A percentile compares a stretch with the other conserved stretches of the same genome.
Conservation (phyloP, 2,329 filamentous ascomycete species). For the Fusarium ambrosium region DNA sequence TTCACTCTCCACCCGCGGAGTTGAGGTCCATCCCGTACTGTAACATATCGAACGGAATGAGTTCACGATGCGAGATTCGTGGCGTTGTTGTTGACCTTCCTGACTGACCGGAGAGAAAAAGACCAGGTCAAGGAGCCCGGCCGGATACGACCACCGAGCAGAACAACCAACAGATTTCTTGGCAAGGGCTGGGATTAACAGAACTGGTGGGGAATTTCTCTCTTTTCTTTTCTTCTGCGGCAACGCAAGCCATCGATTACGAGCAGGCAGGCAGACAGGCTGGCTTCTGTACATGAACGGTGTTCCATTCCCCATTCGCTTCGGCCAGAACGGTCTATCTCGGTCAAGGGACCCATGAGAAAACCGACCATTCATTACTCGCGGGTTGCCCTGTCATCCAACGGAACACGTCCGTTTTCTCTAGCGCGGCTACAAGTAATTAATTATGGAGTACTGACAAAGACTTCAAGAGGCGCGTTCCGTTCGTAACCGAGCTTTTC, state of each 20-base stretch:
- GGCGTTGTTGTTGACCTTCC: neutral
- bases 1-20: neutral
- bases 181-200: neutral
- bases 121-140: neutral
- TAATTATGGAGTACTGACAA: slow-evolving; percentile 33
- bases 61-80: neutral
- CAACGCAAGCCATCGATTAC: neutral
- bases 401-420: slow-evolving; percentile 33
- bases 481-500: slow-evolving; percentile 35
- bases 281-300: neutral
- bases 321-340: neutral
- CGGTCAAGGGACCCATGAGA: neutral
- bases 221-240: neutral
- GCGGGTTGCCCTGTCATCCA: neutral
- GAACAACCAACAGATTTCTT: neutral
- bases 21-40: neutral
- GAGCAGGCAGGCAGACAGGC: neutral
- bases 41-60: neutral
- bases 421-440: slow-evolving; percentile 22
- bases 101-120: neutral
- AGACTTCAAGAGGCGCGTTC: slow-evolving; percentile 30
- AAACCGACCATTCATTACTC: neutral
- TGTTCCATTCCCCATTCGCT: neutral
- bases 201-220: neutral
- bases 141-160: neutral